Percentiles rank a stretch among this genome's conserved stretches.
Conservation (phyloP, 352 stramenopile genomes). For the Phytopythium montanum region DNA sequence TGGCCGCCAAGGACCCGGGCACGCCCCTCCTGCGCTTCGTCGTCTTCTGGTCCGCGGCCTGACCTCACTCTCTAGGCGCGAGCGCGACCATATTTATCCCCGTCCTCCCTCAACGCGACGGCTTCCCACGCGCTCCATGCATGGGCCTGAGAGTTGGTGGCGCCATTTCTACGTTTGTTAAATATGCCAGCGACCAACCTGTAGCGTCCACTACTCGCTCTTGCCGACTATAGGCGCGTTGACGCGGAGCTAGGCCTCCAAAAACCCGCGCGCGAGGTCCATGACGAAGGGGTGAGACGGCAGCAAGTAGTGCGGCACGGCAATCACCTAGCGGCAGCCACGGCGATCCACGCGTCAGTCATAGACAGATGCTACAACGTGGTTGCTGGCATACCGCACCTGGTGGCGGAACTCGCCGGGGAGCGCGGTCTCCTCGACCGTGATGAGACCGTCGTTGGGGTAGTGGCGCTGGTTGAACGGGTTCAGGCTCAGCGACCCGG, state of each 20-base stretch:
- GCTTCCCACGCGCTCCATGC: background rate
- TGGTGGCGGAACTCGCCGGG: slow-evolving; percentile 69
- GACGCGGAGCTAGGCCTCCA: slow-evolving; percentile 27
- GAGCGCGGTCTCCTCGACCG: slow-evolving; percentile 57
- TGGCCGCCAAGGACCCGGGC: slow-evolving; percentile 32
- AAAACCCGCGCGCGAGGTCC: slow-evolving; percentile 40
- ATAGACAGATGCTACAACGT: background rate
- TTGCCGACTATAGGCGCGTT: background rate
- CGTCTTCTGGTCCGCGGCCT: slow-evolving; percentile 22
- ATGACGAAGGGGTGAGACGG: slow-evolving; percentile 51
- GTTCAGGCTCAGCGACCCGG: slow-evolving; percentile 65
- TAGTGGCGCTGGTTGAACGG: slow-evolving; percentile 75
- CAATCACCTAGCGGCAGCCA: slow-evolving; percentile 30
- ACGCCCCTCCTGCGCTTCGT: slow-evolving; percentile 28
- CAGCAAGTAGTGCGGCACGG: slow-evolving; percentile 50
- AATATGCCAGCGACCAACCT: background rate
- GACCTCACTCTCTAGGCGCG: slow-evolving; percentile 1
- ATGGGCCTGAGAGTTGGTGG: background rate
- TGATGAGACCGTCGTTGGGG: slow-evolving; percentile 63
- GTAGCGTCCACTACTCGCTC: background rate
- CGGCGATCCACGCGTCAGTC: background rate
- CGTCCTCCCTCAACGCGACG: background rate
- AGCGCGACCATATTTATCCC: slow-evolving; percentile 5
- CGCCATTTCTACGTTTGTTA: background rate
- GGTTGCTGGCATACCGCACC: slow-evolving; percentile 13